A percentile compares a stretch with the other conserved stretches of the same genome.
These are phyloP conservation scores for Heteromeles arbutifolia DNA, from an alignment of 306 rosid species.

Conservation along the genomic window DNA sequence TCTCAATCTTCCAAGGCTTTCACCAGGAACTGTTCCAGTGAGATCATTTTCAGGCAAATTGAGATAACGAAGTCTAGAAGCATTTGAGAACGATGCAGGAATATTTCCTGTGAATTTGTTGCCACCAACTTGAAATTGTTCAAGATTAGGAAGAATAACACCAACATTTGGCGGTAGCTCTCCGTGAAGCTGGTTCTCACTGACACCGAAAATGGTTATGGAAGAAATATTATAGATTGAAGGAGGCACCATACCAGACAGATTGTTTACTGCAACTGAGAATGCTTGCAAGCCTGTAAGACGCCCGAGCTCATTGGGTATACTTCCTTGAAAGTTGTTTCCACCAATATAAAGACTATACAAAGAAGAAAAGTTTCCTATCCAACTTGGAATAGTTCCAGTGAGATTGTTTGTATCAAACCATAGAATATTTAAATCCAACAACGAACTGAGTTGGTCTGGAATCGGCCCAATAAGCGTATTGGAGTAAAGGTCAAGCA, in stretches of 20 bases:
- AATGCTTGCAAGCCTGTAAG: neutral
- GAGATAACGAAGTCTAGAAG: neutral
- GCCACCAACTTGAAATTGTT: neutral
- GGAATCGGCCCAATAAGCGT: slow-evolving; percentile 8
- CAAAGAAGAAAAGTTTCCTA: neutral
- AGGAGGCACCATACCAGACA: slow-evolving; percentile 33
- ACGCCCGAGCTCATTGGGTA: neutral
- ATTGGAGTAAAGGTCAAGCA: neutral
- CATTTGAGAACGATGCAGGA: slow-evolving; percentile 27
- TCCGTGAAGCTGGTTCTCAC: slow-evolving; percentile 26
- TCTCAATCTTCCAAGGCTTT: neutral
- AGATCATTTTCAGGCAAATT: neutral
- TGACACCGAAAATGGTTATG: neutral
- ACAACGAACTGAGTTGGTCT: neutral
- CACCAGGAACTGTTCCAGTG: neutral
- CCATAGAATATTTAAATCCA: neutral
- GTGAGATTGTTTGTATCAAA: slow-evolving; percentile 22
- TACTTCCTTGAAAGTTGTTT: neutral
- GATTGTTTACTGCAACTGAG: slow-evolving; percentile 1
- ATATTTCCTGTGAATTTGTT: slow-evolving; percentile 32
- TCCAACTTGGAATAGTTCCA: slow-evolving; percentile 26
- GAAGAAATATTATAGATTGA: slow-evolving; percentile 1
- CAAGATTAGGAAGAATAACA: slow-evolving; percentile 19
- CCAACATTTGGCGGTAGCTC: slow-evolving; percentile 21
- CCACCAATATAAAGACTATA: too few relatives aligned